Evolutionary conservation across 78 protist genomes (phyloP).

Genomic region (Polysphondylium violaceum): DNA sequence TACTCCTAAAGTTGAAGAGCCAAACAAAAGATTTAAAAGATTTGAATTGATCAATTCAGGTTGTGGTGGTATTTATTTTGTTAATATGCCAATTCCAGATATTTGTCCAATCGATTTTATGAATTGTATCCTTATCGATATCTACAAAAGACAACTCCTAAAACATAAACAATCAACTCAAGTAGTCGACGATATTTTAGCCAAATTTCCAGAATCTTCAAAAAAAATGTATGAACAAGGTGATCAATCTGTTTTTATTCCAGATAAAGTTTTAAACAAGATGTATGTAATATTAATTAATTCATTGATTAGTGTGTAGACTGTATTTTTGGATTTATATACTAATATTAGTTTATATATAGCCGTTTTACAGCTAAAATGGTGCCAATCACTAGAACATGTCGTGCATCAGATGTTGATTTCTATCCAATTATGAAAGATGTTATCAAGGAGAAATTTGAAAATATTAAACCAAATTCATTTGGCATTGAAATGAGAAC

Average conservation of each 20-base stretch:
- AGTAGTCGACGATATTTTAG: background rate
- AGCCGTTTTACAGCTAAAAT: slow-evolving; percentile 37
- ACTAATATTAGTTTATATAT: background rate
- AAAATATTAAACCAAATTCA: background rate
- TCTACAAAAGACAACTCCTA: background rate
- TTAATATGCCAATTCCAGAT: background rate
- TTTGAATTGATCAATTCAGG: slow-evolving; percentile 72
- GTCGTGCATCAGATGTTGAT: slow-evolving; percentile 22
- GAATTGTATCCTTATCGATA: slow-evolving; percentile 40
- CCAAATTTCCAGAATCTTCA: slow-evolving; percentile 12
- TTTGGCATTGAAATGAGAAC: slow-evolving; percentile 57
- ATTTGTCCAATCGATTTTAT: slow-evolving; percentile 36
- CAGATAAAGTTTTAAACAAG: background rate
- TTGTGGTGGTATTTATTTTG: slow-evolving; percentile 60
- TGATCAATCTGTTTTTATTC: background rate
- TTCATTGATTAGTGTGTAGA: background rate
- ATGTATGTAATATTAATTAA: slow-evolving; percentile 24
- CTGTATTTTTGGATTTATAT: background rate
- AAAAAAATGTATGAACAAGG: slow-evolving; percentile 40
- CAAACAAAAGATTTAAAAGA: background rate
- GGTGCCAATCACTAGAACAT: slow-evolving; percentile 26
- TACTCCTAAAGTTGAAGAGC: background rate
- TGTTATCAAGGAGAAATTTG: slow-evolving; percentile 3
- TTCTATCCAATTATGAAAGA: slow-evolving; percentile 3
- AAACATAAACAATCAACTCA: slow-evolving; percentile 3